Conservation (phyloP, 441 rosid species). For the Populus hybrid region DNA sequence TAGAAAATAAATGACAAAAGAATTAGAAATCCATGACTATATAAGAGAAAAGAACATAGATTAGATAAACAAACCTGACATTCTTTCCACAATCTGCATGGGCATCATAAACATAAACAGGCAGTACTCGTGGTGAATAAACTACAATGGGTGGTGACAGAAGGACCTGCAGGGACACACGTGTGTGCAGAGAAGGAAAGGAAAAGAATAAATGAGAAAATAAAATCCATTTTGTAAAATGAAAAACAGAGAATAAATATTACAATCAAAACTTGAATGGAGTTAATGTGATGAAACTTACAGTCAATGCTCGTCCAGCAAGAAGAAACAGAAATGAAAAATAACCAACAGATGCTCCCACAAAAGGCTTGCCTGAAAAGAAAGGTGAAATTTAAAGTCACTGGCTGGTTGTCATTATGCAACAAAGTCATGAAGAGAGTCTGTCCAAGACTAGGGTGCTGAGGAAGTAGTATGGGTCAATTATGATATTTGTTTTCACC, state of each 20-base stretch:
- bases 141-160: constrained; percentile 99
- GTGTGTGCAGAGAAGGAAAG: not conserved
- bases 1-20: constrained; percentile 5
- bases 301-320: constrained; percentile 98
- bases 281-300: constrained; percentile 40
- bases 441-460: constrained; percentile 6
- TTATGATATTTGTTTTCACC: constrained; percentile 44
- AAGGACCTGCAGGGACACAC: constrained; percentile 66
- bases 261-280: constrained; percentile 15
- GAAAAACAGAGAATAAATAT: constrained; percentile 4
- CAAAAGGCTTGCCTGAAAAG: constrained; percentile 85
- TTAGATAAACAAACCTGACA: constrained; percentile 74
- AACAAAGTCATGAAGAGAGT: constrained; percentile 1
- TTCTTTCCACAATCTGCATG: constrained; percentile 99
- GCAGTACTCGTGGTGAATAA: constrained; percentile 98
- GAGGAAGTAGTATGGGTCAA: constrained; percentile 11
- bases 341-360: constrained; percentile 99
- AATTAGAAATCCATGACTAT: constrained; percentile 6
- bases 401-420: constrained; percentile 1
- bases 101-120: constrained; percentile 98
- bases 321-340: constrained; percentile 92
- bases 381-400: constrained; percentile 10
- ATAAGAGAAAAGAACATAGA: constrained; percentile 6
- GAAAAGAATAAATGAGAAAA: constrained; percentile 14
- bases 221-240: not conserved